Evolutionary conservation across 139 green algal species (phyloP), one percentile per base, ranked within the genome.

Genomic region (Micractinium sp.): DNA sequence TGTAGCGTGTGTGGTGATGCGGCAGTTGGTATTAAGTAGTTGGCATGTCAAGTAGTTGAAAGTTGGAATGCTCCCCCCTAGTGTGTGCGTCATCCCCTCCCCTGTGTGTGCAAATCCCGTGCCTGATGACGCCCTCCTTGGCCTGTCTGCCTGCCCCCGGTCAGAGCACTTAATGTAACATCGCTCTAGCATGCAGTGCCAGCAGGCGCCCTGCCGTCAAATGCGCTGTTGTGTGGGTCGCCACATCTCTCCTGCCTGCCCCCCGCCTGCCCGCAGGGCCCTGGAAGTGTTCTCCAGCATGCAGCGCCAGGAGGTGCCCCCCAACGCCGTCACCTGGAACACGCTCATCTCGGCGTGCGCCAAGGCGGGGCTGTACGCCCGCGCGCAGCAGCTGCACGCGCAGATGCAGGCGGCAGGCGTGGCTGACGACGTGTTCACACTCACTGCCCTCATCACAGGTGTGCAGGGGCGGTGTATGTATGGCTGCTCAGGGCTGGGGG

Each of bases 311-410:
- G 95, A 94, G 35, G 88, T 92, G 33, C 41, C 63, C 20, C 95
- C 94, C 81, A 98, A 97, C 91, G 93, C 93, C 27, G 97, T 95
- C 35, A 97, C 92, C 61, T 98, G 95, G 92, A 98, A 98, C 90
- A 95, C 96, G 1, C 85, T 97, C 47, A 97, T 97, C 87, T 94
- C 91, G n/a, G 94, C 94, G 15, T 94, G 94, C 90, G 95, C 92
- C 88, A 96, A 96, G 82, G 91, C 87, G 20, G 93, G 92, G 14
- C 91, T 92, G 75, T 88, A 94, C 33, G 91, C 94, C 20, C 71
- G 88, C 39, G 87, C 93, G 27, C 88, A 95, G 76, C 85, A 93
- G 81, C 92, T 96, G 36, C 94, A 96, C 69, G 86, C 92, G 38
- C 91, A 96, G 78, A 98, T 98, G 96, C 86, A 93, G 47, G 90